Conservation (phyloP, 331 rosid species). For the Malus hybrid region DNA sequence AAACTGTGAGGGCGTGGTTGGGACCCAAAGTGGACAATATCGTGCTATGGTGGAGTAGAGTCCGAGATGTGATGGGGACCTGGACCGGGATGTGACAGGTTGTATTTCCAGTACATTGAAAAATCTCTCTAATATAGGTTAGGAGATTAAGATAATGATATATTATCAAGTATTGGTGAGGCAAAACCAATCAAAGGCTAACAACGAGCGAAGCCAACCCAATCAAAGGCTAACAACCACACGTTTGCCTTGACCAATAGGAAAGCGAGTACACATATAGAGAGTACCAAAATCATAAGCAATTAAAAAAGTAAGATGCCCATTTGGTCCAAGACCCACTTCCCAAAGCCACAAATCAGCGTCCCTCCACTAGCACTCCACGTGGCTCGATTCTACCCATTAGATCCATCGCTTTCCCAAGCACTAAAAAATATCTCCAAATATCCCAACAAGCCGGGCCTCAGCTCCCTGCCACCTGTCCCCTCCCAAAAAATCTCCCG, state of each 20-base stretch:
- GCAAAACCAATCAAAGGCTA: too few relatives aligned
- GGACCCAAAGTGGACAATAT: too few relatives aligned
- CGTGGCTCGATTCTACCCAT: background rate
- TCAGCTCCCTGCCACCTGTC: slow-evolving; percentile 6
- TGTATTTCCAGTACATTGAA: rapidly evolving
- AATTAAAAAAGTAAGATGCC: background rate
- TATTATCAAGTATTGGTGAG: too few relatives aligned
- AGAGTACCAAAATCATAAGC: background rate
- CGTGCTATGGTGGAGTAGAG: too few relatives aligned
- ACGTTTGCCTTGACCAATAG: background rate
- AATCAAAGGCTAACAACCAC: background rate
- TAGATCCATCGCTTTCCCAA: background rate
- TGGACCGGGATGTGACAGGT: too few relatives aligned
- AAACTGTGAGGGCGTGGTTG: too few relatives aligned
- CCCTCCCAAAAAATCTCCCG: too few relatives aligned
- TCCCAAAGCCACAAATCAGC: background rate
- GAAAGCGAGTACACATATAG: background rate
- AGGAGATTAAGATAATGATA: too few relatives aligned
- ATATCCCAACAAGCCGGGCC: background rate
- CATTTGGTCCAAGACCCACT: background rate
- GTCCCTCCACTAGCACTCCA: background rate
- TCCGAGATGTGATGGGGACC: too few relatives aligned
- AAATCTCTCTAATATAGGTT: too few relatives aligned
- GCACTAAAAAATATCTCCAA: slow-evolving; percentile 3
- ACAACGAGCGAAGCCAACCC: background rate